Percentiles rank a stretch among this genome's conserved stretches.
Conservation (phyloP, 371 early-diverging fungal species). For the Basidiobolus meristosporus region DNA sequence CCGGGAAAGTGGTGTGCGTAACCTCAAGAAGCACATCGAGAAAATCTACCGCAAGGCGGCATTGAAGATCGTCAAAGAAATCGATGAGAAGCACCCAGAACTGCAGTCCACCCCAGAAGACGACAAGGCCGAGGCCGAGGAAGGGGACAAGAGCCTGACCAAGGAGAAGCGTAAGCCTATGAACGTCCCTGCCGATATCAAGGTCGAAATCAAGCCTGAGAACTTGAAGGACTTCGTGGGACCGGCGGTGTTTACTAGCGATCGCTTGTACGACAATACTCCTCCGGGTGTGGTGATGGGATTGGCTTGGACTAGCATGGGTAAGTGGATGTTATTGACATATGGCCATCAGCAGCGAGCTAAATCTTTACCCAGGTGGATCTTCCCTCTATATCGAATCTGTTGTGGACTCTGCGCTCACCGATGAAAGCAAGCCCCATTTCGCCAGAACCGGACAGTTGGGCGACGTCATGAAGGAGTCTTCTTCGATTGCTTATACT, state of each 20-base stretch:
- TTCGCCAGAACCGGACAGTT: conserved; percentile 81
- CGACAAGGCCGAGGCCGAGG: conserved; percentile 3
- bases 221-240: conserved; percentile 86
- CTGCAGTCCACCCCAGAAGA: conserved; percentile 2
- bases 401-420: conserved; percentile 56
- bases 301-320: conserved; percentile 88
- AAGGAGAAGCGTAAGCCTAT: conserved; percentile 17
- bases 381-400: conserved; percentile 89
- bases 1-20: conserved; percentile 92
- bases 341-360: background rate
- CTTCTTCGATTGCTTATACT: conserved; percentile 86
- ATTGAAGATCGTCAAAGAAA: conserved; percentile 54
- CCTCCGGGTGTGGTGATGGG: conserved; percentile 93
- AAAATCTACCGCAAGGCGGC: conserved; percentile 93
- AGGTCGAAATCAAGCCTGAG: conserved; percentile 31
- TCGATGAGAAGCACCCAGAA: conserved; percentile 17
- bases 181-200: conserved; percentile 26
- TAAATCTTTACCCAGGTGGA: conserved; percentile 37
- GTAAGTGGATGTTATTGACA: conserved; percentile 13
- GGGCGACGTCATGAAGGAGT: conserved; percentile 97
- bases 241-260: conserved; percentile 68
- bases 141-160: conserved; percentile 3
- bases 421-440: conserved; percentile 38
- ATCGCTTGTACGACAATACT: conserved; percentile 75
- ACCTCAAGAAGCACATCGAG: conserved; percentile 92